These are phyloP conservation scores for Yamadazyma sp. DNA, from an alignment of 1,139 yeast species.

Conservation along the genomic window DNA sequence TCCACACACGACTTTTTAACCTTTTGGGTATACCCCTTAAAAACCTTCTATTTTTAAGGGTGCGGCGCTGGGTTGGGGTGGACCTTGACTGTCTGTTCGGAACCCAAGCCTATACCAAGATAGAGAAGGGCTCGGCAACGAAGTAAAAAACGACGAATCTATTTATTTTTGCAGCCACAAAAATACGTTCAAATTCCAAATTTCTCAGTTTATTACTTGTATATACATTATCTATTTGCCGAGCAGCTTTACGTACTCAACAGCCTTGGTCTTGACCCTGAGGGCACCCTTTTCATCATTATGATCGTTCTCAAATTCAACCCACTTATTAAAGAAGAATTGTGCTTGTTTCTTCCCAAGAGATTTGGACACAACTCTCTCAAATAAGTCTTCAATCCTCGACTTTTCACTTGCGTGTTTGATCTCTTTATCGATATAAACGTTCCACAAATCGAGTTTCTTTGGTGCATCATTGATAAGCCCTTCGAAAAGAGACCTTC, in stretches of 20 bases:
- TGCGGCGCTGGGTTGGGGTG: too few relatives aligned
- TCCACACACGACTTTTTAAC: too few relatives aligned
- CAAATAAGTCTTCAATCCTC: slow-evolving; percentile 76
- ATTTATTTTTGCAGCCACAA: background rate
- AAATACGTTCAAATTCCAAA: background rate
- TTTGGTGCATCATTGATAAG: slow-evolving; percentile 86
- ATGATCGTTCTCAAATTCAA: slow-evolving; percentile 67
- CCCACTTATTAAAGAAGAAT: slow-evolving; percentile 93
- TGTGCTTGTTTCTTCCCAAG: slow-evolving; percentile 90
- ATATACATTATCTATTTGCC: slow-evolving; percentile 7
- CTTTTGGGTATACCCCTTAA: too few relatives aligned
- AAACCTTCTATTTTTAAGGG: too few relatives aligned
- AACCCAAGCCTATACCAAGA: too few relatives aligned
- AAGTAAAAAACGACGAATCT: too few relatives aligned
- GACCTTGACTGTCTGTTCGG: too few relatives aligned
- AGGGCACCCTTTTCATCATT: slow-evolving; percentile 74
- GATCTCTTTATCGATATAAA: slow-evolving; percentile 90
- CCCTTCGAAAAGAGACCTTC: slow-evolving; percentile 92
- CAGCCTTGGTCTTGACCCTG: slow-evolving; percentile 89
- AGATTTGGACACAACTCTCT: slow-evolving; percentile 69
- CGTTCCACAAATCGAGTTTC: slow-evolving; percentile 92
- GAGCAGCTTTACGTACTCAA: slow-evolving; percentile 57
- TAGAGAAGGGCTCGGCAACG: too few relatives aligned
- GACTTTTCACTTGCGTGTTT: slow-evolving; percentile 58
- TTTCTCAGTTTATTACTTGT: background rate